These are phyloP conservation scores for Lyophyllum semitale DNA, from an alignment of 768 basidiomycete species.

Conservation along the genomic window DNA sequence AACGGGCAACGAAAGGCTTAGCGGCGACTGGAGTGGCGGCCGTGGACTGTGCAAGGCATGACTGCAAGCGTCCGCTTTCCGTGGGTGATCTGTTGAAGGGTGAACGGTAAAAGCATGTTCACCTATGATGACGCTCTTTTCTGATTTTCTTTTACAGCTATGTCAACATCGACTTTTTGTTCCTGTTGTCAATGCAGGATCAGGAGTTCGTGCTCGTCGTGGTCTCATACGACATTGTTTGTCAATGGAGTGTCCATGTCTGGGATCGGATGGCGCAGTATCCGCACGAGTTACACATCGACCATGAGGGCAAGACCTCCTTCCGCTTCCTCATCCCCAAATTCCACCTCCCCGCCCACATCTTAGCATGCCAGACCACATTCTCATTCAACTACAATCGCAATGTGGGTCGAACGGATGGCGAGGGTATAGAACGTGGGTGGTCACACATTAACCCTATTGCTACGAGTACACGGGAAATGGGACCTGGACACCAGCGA, in stretches of 20 bases:
- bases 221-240: slow-evolving; percentile 34
- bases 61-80: neutral
- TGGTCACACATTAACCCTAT: slow-evolving; percentile 31
- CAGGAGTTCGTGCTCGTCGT: slow-evolving; percentile 11
- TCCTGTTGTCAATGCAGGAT: slow-evolving; percentile 18
- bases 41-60: slow-evolving; percentile 6
- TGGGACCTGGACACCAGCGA: slow-evolving; percentile 31
- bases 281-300: slow-evolving; percentile 8
- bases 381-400: slow-evolving; percentile 22
- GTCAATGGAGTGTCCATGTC: slow-evolving; percentile 29
- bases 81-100: slow-evolving; percentile 8
- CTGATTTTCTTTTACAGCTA: slow-evolving; percentile 18
- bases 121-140: neutral
- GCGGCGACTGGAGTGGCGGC: slow-evolving; percentile 1
- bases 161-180: slow-evolving; percentile 34
- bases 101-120: slow-evolving; percentile 19
- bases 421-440: slow-evolving; percentile 30
- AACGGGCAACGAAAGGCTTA: neutral
- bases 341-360: slow-evolving; percentile 30
- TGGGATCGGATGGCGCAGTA: slow-evolving; percentile 11
- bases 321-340: slow-evolving; percentile 21
- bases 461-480: slow-evolving; percentile 32
- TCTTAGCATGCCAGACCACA: slow-evolving; percentile 17
- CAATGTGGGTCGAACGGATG: slow-evolving; percentile 31
- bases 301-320: neutral